Percentiles rank a stretch among this genome's conserved stretches.
Conservation (phyloP, 75 land plant genomes). For the Selaginella tamariscina region DNA sequence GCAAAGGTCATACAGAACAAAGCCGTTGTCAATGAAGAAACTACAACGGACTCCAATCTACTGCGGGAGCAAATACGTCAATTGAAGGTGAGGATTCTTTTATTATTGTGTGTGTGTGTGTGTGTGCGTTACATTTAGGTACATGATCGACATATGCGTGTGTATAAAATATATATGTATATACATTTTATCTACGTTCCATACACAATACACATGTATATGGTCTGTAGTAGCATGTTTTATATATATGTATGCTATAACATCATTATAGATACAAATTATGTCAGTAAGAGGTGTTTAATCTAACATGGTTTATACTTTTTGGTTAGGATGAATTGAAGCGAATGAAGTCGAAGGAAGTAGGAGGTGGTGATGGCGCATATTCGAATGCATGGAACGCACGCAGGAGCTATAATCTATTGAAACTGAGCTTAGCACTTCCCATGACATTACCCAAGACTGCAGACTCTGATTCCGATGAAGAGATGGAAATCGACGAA, state of each 20-base stretch:
- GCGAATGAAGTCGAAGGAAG: constrained; percentile 60
- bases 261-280: too few species aligned
- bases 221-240: too few species aligned
- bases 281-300: neutral
- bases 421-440: constrained; percentile 60
- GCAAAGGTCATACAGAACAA: constrained; percentile 92
- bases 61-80: constrained; percentile 86
- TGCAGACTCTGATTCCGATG: constrained; percentile 54
- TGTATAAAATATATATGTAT: too few species aligned
- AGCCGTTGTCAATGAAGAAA: constrained; percentile 86
- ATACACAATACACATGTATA: too few species aligned
- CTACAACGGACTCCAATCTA: constrained; percentile 67
- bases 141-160: too few species aligned
- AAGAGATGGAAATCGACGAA: constrained; percentile 62
- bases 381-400: constrained; percentile 76
- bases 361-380: constrained; percentile 24
- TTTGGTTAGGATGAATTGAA: constrained; percentile 70
- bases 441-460: constrained; percentile 39
- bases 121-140: too few species aligned
- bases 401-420: constrained; percentile 66
- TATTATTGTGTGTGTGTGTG: too few species aligned
- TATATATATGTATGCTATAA: too few species aligned
- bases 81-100: constrained; percentile 40
- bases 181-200: too few species aligned
- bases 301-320: neutral